phyloP scores from a whole-genome alignment of 2,329 filamentous ascomycete species.

The Botrytis byssoidea region DNA sequence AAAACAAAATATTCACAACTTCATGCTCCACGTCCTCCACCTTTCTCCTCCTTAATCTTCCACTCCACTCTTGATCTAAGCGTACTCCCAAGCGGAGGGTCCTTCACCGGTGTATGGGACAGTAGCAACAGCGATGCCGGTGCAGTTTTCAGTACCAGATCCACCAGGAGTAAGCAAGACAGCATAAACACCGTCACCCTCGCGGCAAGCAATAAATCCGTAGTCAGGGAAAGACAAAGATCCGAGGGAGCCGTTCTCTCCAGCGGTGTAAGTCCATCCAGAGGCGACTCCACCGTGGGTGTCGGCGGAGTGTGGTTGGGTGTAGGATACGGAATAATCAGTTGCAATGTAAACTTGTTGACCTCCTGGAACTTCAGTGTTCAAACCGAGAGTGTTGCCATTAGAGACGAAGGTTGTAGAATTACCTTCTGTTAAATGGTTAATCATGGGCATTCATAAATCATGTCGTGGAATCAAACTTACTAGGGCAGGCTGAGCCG shows the following conservation, averaged over 20 bases:
- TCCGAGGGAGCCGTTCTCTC: background rate
- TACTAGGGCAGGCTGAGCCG: background rate
- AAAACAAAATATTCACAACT: background rate
- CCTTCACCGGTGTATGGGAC: background rate
- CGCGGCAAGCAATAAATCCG: constrained; percentile 13
- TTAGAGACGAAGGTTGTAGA: background rate
- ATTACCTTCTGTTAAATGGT: background rate
- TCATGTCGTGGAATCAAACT: background rate
- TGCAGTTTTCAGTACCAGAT: constrained; percentile 13
- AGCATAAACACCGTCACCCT: background rate
- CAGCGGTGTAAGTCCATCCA: constrained; percentile 5
- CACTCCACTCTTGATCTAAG: background rate
- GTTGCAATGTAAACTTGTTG: constrained; percentile 15
- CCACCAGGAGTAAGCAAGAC: background rate
- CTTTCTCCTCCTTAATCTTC: background rate
- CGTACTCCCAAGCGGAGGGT: constrained; percentile 2
- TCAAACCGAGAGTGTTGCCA: background rate
- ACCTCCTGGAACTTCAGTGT: constrained; percentile 12
- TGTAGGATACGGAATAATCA: background rate
- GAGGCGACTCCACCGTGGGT: background rate
- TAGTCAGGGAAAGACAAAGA: constrained; percentile 1
- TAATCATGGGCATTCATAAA: background rate
- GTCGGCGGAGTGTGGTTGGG: background rate
- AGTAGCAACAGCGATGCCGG: background rate
- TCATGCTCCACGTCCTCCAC: background rate